Evolutionary conservation across 2,329 filamentous ascomycete genomes (phyloP).

Genomic region (Trichoderma koningii): DNA sequence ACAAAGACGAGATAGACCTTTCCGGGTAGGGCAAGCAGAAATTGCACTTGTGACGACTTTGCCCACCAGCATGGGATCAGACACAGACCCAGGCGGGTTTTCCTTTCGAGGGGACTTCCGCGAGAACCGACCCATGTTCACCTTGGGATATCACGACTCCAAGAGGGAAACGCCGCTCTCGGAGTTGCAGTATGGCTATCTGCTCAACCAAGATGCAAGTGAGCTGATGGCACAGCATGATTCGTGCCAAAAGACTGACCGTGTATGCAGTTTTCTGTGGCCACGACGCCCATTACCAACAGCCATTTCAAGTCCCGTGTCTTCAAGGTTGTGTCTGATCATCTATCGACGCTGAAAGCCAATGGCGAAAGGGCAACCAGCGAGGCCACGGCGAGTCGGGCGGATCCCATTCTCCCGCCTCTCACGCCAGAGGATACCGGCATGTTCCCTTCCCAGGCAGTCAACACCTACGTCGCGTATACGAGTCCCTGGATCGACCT

Average conservation of each 20-base stretch:
- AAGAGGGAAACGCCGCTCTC: conserved; percentile 61
- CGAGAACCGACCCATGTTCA: conserved; percentile 52
- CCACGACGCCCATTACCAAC: conserved; percentile 78
- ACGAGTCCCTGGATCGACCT: conserved; percentile 94
- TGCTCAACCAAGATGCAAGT: conserved; percentile 70
- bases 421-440: conserved; percentile 79
- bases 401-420: conserved; percentile 63
- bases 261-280: conserved; percentile 68
- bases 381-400: conserved; percentile 49
- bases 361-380: conserved; percentile 44
- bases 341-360: conserved; percentile 52
- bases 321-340: conserved; percentile 59
- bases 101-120: conserved; percentile 10
- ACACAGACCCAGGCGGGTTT: conserved; percentile 19
- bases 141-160: conserved; percentile 74
- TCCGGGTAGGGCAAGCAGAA: conserved; percentile 8
- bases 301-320: conserved; percentile 70
- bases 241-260: conserved; percentile 12
- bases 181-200: conserved; percentile 64
- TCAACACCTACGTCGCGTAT: conserved; percentile 74
- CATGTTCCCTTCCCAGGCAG: conserved; percentile 66
- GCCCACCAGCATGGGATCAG: conserved; percentile 12
- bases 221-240: conserved; percentile 17
- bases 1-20: not conserved
- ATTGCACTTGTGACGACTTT: not conserved